Base-by-base conservation (phyloP, 2,329 filamentous ascomycete genomes). In the Penicillium concentricum region DNA sequence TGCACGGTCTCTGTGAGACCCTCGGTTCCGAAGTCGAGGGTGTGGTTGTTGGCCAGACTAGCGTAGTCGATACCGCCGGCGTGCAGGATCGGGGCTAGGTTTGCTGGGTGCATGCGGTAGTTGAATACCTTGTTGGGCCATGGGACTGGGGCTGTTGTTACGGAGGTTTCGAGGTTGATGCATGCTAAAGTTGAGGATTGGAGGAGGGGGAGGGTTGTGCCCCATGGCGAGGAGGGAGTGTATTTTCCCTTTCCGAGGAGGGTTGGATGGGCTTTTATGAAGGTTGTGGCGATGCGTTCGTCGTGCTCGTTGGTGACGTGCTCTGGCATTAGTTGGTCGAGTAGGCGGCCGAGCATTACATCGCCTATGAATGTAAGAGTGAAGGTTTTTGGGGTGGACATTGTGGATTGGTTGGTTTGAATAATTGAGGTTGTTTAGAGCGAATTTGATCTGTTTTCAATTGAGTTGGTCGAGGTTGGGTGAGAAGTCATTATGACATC, bases 71-170 rank as follows among this genome's bases (percentile, higher is more conserved):
- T 60, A 0, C 60, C 51, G 2, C 70, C 73, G 18, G 67, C 69
- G 32, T 65, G 63, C 15, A 76, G 58, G 9, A 70, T 67, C 3
- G 62, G 61, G 2, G 54, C 57, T 1, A 73, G 61, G 42, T 77
- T 76, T n/a, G 64, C 68, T 0, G 74, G 73, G 50, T 77, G 74
- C 67, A 73, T 75, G 51, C 73, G 71, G 54, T 76, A 76, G 47
- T 76, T 76, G 66, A 74, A 77, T 2, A 65, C 62, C 42, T 77
- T 77, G 52, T 70, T 51, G 2, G 74, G 74, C 74, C 75, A 77
- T 35, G 65, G 67, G 1, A 53, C 57, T 9, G 43, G 26, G 32
- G 66, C 60, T 4, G 69, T 74, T 12, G 75, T 77, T 8, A 63
- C 68, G 13, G 74, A 58, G 2, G 74, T 77, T 60, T 77, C 75